A percentile compares a stretch with the other conserved stretches of the same genome.
Conservation (phyloP, 371 early-diverging fungal genomes). For the Basidiobolus meristosporus region DNA sequence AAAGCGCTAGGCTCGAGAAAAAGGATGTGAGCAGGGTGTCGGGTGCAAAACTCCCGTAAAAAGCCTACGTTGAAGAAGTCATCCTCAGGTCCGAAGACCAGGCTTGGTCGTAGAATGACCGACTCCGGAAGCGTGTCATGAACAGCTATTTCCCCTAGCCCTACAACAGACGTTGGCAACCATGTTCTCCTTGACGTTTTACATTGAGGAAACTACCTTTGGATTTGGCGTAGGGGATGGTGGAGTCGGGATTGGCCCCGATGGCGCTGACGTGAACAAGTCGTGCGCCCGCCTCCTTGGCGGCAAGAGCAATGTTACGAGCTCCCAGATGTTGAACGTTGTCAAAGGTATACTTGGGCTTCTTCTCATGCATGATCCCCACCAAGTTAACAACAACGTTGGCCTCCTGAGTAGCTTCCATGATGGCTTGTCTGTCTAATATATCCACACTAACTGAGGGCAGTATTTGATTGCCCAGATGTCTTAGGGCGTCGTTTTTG, state of each 20-base stretch:
- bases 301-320: slow-evolving; percentile 7
- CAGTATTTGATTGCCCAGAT: no score
- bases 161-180: slow-evolving; percentile 1
- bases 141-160: slow-evolving; percentile 8
- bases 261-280: slow-evolving; percentile 14
- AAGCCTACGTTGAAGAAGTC: slow-evolving; percentile 11
- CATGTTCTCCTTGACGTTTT: background rate
- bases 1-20: slow-evolving; percentile 4
- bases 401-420: no score
- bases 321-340: slow-evolving; percentile 8
- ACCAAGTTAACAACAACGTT: slow-evolving; percentile 8
- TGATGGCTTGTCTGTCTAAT: no score
- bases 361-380: slow-evolving; percentile 11
- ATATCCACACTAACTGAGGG: no score
- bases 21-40: background rate
- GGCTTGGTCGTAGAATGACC: slow-evolving; percentile 10
- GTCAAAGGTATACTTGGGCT: slow-evolving; percentile 9
- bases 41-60: background rate
- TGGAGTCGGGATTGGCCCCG: slow-evolving; percentile 9
- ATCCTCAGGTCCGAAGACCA: slow-evolving; percentile 14
- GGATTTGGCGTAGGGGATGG: slow-evolving; percentile 9
- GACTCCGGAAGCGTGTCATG: slow-evolving; percentile 4
- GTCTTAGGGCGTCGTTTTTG: no score
- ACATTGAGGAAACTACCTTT: slow-evolving; percentile 7
- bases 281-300: slow-evolving; percentile 5